Base-by-base conservation (phyloP, 306 rosid genomes). In the Abrus precatorius region DNA sequence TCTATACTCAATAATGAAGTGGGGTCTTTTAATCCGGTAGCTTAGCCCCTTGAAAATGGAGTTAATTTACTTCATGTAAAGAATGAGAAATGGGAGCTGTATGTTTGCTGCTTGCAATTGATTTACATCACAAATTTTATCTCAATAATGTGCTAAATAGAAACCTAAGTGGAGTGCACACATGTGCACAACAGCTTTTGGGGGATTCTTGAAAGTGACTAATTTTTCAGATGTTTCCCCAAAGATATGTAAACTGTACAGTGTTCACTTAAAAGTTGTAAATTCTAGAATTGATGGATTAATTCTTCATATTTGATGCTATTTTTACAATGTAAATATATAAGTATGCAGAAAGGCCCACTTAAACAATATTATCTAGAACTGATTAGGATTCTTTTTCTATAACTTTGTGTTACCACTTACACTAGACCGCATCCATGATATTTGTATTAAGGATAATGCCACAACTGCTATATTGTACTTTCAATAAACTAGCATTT, bases 1-100 rank as follows among this genome's bases (percentile, higher is more conserved):
- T 76, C 29, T 81, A n/a, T 45, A 11, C 33, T 80, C 75, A 84
- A 84, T 84, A 80, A 76, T 80, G 77, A 78, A 40, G 52, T 67
- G 74, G 73, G 84, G 78, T 44, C 60, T 50, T 49, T 50, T 11
- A 32, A 67, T 60, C 27, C 10, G 14, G 76, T 70, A 61, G 73
- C 64, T 41, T 67, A 6, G 43, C 59, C 77, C 61, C 84, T 13
- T 13, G 68, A 68, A 84, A 66, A 69, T 48, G 14, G 45, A 40
- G 76, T 60, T 45, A 57, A 33, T 56, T 30, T 40, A 30, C 36
- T 20, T 81, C 10, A 56, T 14, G 1, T 5, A 1, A 44, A 64
- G 36, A 54, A 82, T 50, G 57, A 69, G 73, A 36, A 75, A 49
- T 49, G 49, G 77, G 65, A 82, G 77, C 41, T 57, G 82, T 57